phyloP scores from a whole-genome alignment of 345 rosid genomes.

The Luvunga scandens region DNA sequence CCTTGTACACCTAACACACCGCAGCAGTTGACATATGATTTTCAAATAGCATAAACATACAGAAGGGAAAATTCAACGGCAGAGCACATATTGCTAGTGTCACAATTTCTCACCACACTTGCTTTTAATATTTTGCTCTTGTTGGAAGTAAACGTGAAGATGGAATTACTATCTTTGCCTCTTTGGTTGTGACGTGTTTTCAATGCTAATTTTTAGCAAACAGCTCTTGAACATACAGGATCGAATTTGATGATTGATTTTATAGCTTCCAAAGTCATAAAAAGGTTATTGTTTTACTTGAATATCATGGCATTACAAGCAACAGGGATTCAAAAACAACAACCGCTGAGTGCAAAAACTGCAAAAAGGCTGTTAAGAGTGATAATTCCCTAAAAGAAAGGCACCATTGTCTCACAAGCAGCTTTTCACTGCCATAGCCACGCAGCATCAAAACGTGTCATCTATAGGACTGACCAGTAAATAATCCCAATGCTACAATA shows the following conservation, averaged over 20 bases:
- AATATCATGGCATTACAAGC: constrained; percentile 1
- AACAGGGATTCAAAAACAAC: neutral
- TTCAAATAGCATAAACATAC: too few species aligned
- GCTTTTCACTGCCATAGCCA: constrained; percentile 1
- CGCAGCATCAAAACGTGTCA: constrained; percentile 21
- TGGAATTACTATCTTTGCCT: neutral
- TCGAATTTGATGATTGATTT: neutral
- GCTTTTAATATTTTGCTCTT: neutral
- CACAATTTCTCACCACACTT: neutral
- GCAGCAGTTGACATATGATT: neutral
- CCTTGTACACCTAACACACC: neutral
- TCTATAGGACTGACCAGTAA: constrained; percentile 11
- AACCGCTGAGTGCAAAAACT: neutral
- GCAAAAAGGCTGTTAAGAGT: constrained; percentile 11
- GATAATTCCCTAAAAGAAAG: constrained; percentile 22
- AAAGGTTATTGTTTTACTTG: neutral
- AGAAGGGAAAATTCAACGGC: neutral
- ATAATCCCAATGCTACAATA: too few species aligned
- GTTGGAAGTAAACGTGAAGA: neutral
- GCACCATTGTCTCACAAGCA: constrained; percentile 22
- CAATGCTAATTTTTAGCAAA: neutral
- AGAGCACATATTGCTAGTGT: neutral
- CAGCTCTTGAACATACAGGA: too few species aligned
- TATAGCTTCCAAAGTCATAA: neutral
- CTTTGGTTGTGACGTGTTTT: neutral